Evolutionary conservation across 2,329 filamentous ascomycete genomes (phyloP), one percentile per base, ranked within the genome.

Genomic region (Xylariaceae sp.): DNA sequence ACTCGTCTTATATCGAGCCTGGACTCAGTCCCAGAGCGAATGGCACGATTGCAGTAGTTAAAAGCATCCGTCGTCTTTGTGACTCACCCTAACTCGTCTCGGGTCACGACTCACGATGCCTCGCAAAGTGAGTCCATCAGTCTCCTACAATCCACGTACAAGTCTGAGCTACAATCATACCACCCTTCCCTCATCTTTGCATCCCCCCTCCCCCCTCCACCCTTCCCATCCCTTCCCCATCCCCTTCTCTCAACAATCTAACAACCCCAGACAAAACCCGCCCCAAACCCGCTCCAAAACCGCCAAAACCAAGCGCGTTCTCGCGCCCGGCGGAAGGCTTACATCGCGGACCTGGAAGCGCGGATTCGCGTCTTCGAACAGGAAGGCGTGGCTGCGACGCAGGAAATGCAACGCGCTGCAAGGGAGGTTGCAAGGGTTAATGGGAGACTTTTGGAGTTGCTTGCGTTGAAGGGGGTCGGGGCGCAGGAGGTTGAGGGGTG

Each of bases 231-330:
- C 37, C 37, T 1, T 8, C 37, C 37, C 37, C 37, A 7, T 5
- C 6, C 2, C 9, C 37, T 1, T 7, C 8, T 41, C 37, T 3
- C 8, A 41, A 41, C 8, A 7, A 30, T 5, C 47, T 49, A 10
- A 49, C 47, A 9, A 9, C 37, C 37, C 37, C 37, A 41, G 11
- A 41, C 2, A 41, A 41, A 41, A 41, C 2, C 8, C 63, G 58
- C 57, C 68, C 56, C 59, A 1, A 60, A 67, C 53, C 15, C 55
- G 9, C 61, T 62, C 6, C 64, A 64, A 35, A 68, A 67, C 64
- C 76, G 80, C 63, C 76, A 82, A 62, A 83, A 81, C 68, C 81
- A 84, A 71, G 78, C 80, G 51, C 78, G 78, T 41, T 81, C 77
- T 13, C 76, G 82, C 41, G 79, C 77, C 34, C 79, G 81, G 44